A percentile compares a stretch with the other conserved stretches of the same genome.
Conservation (phyloP, 441 rosid species). For the Pelargonium fulgidum region DNA sequence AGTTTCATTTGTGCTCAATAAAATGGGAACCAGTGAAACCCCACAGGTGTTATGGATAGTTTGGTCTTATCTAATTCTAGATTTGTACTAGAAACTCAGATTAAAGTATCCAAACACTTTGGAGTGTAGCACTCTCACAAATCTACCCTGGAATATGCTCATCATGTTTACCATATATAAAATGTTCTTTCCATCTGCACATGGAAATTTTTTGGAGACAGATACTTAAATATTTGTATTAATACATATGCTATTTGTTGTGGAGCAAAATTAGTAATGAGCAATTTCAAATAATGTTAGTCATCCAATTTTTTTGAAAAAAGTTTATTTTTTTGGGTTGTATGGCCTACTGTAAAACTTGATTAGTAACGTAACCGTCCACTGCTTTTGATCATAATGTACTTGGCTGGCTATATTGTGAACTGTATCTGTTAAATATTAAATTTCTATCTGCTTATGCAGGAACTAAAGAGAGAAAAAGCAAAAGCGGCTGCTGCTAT, state of each 20-base stretch:
- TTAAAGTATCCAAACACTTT: no score
- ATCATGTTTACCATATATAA: no score
- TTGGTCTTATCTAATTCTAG: not conserved
- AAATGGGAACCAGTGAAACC: no score
- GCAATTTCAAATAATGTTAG: not conserved
- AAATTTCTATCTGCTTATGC: constrained; percentile 12
- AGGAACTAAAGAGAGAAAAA: constrained; percentile 93
- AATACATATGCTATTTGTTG: no score
- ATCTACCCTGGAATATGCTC: no score
- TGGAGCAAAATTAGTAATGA: not conserved
- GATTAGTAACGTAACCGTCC: not conserved
- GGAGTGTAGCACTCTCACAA: no score
- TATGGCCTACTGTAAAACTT: not conserved
- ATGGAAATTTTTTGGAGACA: no score
- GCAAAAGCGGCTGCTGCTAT: constrained; percentile 79
- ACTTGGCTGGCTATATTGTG: not conserved
- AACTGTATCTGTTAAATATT: not conserved
- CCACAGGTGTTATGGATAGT: not conserved
- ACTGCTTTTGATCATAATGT: not conserved
- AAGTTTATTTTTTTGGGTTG: not conserved
- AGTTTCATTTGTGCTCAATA: not conserved
- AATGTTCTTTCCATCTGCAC: no score
- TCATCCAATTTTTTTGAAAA: not conserved
- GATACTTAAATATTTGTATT: no score
- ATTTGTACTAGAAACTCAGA: not conserved